Base-by-base conservation (phyloP, 2,329 filamentous ascomycete species). In the Colletotrichum gloeosporioides region DNA sequence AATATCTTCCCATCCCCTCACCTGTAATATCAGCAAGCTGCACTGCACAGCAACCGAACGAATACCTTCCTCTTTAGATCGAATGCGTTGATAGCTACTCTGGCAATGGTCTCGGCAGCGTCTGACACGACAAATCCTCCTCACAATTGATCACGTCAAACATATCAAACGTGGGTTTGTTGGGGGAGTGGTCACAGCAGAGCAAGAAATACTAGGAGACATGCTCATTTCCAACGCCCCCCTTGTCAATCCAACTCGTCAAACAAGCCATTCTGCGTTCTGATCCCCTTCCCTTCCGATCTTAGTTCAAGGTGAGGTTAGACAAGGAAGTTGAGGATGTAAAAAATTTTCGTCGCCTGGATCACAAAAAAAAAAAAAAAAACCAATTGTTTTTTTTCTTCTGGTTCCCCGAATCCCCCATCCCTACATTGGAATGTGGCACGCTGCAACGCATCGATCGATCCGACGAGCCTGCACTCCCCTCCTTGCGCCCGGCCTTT, bases 231-330 rank as follows among this genome's bases (percentile, higher is more conserved):
- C 32, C 18, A 32, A n/a, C n/a, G 34, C 13, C 9, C 22, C 63
- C 64, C 55, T 67, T 34, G 39, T 29, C 71, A 69, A 31, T 22
- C 27, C 31, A 63, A 63, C 31, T 62, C 71, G 71, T 55, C 71
- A 73, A 73, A 73, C 71, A 62, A 63, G 71, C 71, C 65, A 63
- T 55, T 22, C n/a, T 64, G 71, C 39, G 65, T 69, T 73, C 70
- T 69, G 65, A 69, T 63, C 57, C 71, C 65, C 31, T 44, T 63
- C 57, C 71, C 65, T 44, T 44, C 31, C 64, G 31, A 49, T 16
- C 57, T 62, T 27, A 31, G 65, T 31, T 34, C 32, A 61, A 39
- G 53, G 53, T 32, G 34, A 57, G 49, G 49, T 65, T 49, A 49
- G 66, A 59, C 34, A 49, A 39, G 44, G 18, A 32, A 39, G 27